Evolutionary conservation across 371 early-diverging fungal genomes (phyloP), one percentile per base, ranked within the genome.

Genomic region (Apophysomyces variabilis): DNA sequence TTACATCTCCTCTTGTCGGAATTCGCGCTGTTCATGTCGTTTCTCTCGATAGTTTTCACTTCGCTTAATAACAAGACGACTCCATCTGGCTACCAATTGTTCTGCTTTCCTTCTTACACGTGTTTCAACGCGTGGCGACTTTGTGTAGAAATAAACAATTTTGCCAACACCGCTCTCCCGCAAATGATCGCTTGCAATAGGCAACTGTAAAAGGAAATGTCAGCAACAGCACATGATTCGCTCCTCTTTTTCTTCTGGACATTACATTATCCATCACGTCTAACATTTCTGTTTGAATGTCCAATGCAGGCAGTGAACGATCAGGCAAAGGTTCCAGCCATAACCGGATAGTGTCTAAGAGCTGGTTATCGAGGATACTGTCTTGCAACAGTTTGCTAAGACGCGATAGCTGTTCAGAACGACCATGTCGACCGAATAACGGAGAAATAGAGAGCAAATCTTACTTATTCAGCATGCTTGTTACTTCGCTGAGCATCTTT

Each of bases 311-410:
- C 69, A 99, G 78, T 4, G 97, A 92, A 11, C 93, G 92, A 78
- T 99, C 99, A 39, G 95, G 91, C 36, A 98, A 81, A 35, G 99
- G 99, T 73, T 99, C 99, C 32, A 99, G 85, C 99, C 99, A 99
- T 26, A 90, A 71, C 62, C 90, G 90, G 66, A 99, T 91, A 14
- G 90, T 87, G 38, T 91, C 91, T 62, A 99, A 79, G 16, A 99
- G 88, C 59, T 92, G 90, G 67, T 92, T 92, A 58, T 99, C 97
- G 62, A 99, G 65, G 64, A 95, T 87, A 16, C 81, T 79, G 60
- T 90, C 92, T 54, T 90, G 85, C 12, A 88, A 75, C 58, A 87
- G 82, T 21, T 88, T 77, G 56, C 85, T 88, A 46, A 47, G 47
- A 11, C 32, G 32, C 32, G 32, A 26, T 26, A 26, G 32, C 32